Base-by-base conservation (phyloP, 768 basidiomycete species). In the Suillus decipiens region DNA sequence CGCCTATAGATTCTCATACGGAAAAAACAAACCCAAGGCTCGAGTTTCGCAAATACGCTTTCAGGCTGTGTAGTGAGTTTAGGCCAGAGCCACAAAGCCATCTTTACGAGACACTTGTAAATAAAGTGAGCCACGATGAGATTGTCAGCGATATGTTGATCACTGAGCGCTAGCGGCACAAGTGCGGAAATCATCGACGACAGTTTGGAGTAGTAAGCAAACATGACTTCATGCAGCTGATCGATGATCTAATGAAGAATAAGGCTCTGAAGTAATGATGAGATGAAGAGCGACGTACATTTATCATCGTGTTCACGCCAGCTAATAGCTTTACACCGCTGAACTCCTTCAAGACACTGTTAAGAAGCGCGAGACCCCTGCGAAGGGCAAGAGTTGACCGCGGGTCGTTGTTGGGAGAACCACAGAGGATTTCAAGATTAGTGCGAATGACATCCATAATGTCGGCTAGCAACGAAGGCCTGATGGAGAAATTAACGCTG, bases 41-140 rank as follows among this genome's bases (percentile, higher is more conserved):
- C 77, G 62, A 84, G 81, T 22, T 76, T 75, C 24, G 78, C 70
- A 37, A 77, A 69, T 62, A 83, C 82, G 57, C 82, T 80, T 1
- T 76, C 69, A 50, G 79, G 71, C 68, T 73, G 84, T 28, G 28
- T 28, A 41, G 78, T 78, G 14, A 84, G 71, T 31, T 78, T 79
- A 11, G 78, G 76, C 89, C 91, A 95, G 14, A 88, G 71, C 91
- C 92, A 95, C 36, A 83, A 66, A 11, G 84, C 82, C 73, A 92
- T 81, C 69, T 88, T 93, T 14, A 81, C 76, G 50, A 95, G 77
- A 67, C 85, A 87, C 73, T 96, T 95, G 79, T 88, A 92, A 4
- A 87, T 76, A 19, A 94, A 74, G 71, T 94, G 88, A 2, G 85
- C 84, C 17, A 92, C 66, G 67, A 76, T 78, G 43, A 92, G 71